Percentiles rank a stretch among this genome's conserved stretches.
Evolutionary conservation across 2,329 filamentous ascomycete species (phyloP).

Genomic region (Scytalidium sp.): DNA sequence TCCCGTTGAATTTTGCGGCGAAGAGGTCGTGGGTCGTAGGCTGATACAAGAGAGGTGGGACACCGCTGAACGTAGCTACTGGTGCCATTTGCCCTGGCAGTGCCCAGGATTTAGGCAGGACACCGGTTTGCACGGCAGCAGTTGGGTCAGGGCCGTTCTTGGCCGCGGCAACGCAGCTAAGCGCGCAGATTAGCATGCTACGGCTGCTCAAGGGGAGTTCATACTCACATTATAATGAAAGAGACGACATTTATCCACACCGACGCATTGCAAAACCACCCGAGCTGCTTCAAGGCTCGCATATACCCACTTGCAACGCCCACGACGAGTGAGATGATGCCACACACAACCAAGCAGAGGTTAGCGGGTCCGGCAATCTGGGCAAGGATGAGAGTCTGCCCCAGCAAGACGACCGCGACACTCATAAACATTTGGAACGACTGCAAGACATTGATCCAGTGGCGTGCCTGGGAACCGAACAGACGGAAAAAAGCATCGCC

Average conservation of each 20-base stretch:
- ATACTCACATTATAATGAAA: constrained; percentile 40
- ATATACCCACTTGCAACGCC: constrained; percentile 54
- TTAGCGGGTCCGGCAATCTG: constrained; percentile 40
- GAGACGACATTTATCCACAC: constrained; percentile 49
- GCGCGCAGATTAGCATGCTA: constrained; percentile 10
- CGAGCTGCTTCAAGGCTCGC: constrained; percentile 50
- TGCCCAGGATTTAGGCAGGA: constrained; percentile 21
- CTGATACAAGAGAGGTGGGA: neutral
- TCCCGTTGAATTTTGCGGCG: constrained; percentile 16
- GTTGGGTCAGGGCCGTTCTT: too few relatives aligned
- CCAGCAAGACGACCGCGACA: constrained; percentile 49
- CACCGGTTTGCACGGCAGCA: constrained; percentile 26
- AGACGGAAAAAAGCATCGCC: constrained; percentile 41
- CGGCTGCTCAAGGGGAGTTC: too few relatives aligned
- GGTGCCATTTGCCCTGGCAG: constrained; percentile 44
- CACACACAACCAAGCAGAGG: constrained; percentile 51
- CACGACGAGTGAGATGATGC: constrained; percentile 44
- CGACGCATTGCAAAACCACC: constrained; percentile 52
- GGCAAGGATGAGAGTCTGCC: constrained; percentile 48
- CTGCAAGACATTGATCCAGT: constrained; percentile 46
- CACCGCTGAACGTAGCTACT: constrained; percentile 24
- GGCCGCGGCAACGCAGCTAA: too few relatives aligned
- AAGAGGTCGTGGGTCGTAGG: constrained; percentile 9
- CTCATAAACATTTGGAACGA: constrained; percentile 45
- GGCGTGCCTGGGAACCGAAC: constrained; percentile 39